These are phyloP conservation scores for Eremothecium coryli DNA, from an alignment of 1,139 yeast species.

Conservation along the genomic window DNA sequence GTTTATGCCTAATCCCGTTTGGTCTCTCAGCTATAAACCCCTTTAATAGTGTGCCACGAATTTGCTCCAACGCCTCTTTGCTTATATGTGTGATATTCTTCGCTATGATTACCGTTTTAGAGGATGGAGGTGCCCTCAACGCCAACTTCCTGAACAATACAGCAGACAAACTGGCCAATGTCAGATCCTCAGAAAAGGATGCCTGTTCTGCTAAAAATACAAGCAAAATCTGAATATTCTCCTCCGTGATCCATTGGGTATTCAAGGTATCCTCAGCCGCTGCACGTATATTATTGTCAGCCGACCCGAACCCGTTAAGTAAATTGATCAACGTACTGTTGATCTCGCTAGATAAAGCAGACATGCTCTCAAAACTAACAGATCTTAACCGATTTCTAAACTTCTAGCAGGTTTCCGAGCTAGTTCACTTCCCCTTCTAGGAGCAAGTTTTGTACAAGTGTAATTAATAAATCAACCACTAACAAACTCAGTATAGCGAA, in stretches of 20 bases:
- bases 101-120: slow-evolving; percentile 50
- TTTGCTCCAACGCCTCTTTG: slow-evolving; percentile 49
- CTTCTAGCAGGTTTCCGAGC: slow-evolving; percentile 1
- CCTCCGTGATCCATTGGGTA: slow-evolving; percentile 60
- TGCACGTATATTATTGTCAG: slow-evolving; percentile 66
- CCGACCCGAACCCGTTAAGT: slow-evolving; percentile 60
- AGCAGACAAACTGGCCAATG: slow-evolving; percentile 46
- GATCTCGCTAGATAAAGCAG: slow-evolving; percentile 55
- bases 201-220: slow-evolving; percentile 80
- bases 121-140: slow-evolving; percentile 47
- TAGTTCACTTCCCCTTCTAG: neutral
- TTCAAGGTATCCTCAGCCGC: slow-evolving; percentile 71
- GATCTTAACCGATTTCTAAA: no score
- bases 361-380: slow-evolving; percentile 35
- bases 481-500: neutral
- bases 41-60: slow-evolving; percentile 55
- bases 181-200: slow-evolving; percentile 31
- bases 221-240: slow-evolving; percentile 58
- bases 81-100: slow-evolving; percentile 68
- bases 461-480: no score
- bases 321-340: slow-evolving; percentile 49
- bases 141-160: slow-evolving; percentile 85
- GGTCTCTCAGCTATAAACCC: slow-evolving; percentile 66
- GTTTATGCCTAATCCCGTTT: slow-evolving; percentile 69
- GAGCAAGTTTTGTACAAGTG: slow-evolving; percentile 3